Conservation (phyloP, 202 grass and related monocot species). For the Brachypodium distachyon region DNA sequence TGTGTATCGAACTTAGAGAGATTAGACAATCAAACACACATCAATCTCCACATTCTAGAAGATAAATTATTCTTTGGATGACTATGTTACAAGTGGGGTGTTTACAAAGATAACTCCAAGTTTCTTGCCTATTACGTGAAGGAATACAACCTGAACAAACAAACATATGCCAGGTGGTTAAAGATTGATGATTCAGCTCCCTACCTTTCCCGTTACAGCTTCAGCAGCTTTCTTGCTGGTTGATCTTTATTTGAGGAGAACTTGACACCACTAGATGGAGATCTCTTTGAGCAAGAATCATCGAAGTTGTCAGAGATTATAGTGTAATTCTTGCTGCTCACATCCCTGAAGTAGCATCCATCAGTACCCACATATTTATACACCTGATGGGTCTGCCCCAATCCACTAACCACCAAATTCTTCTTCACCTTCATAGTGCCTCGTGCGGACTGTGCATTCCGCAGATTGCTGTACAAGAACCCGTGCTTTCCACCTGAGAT, state of each 20-base stretch:
- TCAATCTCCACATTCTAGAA: not conserved
- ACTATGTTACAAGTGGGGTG: not conserved
- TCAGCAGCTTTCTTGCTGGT: conserved; percentile 13
- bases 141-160: not conserved
- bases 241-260: conserved; percentile 1
- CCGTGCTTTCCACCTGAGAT: conserved; percentile 40
- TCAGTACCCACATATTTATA: conserved; percentile 72
- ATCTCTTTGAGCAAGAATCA: conserved; percentile 46
- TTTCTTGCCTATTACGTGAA: conserved; percentile 22
- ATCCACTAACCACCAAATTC: conserved; percentile 53
- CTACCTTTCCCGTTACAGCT: conserved; percentile 10
- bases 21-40: not conserved
- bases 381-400: conserved; percentile 50
- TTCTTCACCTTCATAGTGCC: conserved; percentile 68
- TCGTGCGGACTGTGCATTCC: conserved; percentile 35
- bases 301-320: conserved; percentile 39
- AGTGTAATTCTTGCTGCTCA: conserved; percentile 75
- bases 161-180: too few species aligned
- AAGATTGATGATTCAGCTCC: not conserved
- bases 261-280: not conserved
- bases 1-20: not conserved
- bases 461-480: conserved; percentile 44
- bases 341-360: conserved; percentile 80
- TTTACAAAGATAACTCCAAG: not conserved
- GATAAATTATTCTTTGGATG: not conserved